Percentiles rank a stretch among this genome's conserved stretches.
phyloP scores from a whole-genome alignment of 768 basidiomycete genomes.

The Chalciporus pseudorubinellus region DNA sequence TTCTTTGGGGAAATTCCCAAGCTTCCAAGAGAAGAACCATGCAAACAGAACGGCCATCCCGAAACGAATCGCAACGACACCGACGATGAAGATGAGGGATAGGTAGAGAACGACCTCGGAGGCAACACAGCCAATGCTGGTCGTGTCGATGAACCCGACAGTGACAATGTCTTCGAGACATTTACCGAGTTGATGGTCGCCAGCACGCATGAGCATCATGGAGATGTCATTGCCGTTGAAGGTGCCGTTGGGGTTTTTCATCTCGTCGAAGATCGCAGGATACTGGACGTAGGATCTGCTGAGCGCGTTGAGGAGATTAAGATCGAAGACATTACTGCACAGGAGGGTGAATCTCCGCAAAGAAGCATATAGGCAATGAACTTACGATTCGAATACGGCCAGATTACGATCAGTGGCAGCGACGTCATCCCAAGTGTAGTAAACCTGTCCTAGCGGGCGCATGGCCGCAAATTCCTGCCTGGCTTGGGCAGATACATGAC shows the following conservation, averaged over 20 bases:
- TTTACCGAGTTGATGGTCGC: constrained; percentile 62
- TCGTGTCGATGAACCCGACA: constrained; percentile 93
- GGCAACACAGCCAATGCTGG: constrained; percentile 93
- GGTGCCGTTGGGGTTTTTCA: constrained; percentile 66
- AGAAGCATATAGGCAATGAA: constrained; percentile 16
- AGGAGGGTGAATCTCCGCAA: constrained; percentile 6
- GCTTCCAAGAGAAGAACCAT: constrained; percentile 97
- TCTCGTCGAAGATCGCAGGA: constrained; percentile 75
- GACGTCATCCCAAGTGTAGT: constrained; percentile 91
- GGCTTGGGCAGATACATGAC: constrained; percentile 63
- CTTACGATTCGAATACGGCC: constrained; percentile 93
- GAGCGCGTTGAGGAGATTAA: constrained; percentile 83
- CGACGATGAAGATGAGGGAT: constrained; percentile 95
- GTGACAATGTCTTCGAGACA: constrained; percentile 86
- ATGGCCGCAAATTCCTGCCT: constrained; percentile 50
- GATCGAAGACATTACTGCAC: constrained; percentile 80
- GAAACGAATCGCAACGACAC: constrained; percentile 94
- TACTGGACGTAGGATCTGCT: constrained; percentile 77
- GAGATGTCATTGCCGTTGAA: constrained; percentile 85
- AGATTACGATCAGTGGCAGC: constrained; percentile 66
- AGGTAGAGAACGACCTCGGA: constrained; percentile 92
- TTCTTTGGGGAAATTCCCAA: constrained; percentile 92
- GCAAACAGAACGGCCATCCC: constrained; percentile 95
- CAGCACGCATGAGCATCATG: constrained; percentile 76
- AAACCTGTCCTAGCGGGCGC: constrained; percentile 76